Base-by-base conservation (phyloP, 495 filamentous ascomycete genomes). In the Rhypophila decipiens region DNA sequence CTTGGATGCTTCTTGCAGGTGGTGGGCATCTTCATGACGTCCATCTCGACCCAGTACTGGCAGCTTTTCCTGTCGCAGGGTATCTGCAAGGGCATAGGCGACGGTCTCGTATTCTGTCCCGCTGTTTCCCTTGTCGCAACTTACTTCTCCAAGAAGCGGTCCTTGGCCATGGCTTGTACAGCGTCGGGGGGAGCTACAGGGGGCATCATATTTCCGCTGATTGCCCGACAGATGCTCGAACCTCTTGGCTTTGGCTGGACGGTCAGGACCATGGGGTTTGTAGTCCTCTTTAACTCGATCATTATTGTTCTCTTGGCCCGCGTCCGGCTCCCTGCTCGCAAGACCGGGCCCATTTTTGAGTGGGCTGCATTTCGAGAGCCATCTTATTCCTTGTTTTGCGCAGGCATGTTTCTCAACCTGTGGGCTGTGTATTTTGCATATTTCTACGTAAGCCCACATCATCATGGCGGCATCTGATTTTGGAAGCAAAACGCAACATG, bases 11-110 rank as follows among this genome's bases (percentile, higher is more conserved):
- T 64, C 22, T 33, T 73, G 22, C 59, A 63, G n/a, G 52, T 72
- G 0, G 40, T 70, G 15, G 70, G 68, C 21, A 73, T 66, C 24
- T 63, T 74, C 36, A 63, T 70, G 60, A 73, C 65, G 10, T 72
- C 67, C 41, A 49, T 71, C 9, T 61, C 59, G 11, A 61, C 50
- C 0, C 39, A 60, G 37, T 72, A 72, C 47, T 70, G 66, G 68
- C 63, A 70, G 57, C 63, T 74, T 34, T 68, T 73, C 35, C 63
- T 72, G 21, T 57, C 68, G 10, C 70, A 74, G 53, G 71, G 67
- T 0, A 29, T 73, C 13, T 63, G 57, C 15, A 69, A 63, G 1
- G 70, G 71, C 0, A 20, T 74, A 0, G 71, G 70, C 3, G 41
- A 72, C 2, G 71, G 71, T 20, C 50, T 73, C 18, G 60, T 69